Conservation (phyloP, 163 green algal species). For the Prototheca wickerhamii region DNA sequence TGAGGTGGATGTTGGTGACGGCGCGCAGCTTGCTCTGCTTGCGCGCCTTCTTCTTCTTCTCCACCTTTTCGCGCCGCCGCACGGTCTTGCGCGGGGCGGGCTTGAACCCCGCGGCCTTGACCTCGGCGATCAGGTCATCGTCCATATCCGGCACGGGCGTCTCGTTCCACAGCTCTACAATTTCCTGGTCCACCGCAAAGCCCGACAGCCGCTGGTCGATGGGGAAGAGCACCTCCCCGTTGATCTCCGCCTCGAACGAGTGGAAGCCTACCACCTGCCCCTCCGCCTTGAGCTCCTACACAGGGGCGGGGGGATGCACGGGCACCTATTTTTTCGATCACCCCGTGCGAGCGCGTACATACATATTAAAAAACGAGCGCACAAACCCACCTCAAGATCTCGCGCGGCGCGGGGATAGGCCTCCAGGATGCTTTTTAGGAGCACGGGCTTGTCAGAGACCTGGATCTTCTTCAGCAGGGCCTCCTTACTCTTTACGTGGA, state of each 20-base stretch:
- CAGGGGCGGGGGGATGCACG: too few relatives aligned
- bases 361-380: too few relatives aligned
- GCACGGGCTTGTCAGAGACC: not conserved
- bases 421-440: not conserved
- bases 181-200: slow-evolving; percentile 13
- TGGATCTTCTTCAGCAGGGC: slow-evolving; percentile 4
- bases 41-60: slow-evolving; percentile 30
- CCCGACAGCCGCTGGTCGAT: slow-evolving; percentile 15
- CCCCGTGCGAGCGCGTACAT: too few relatives aligned
- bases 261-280: slow-evolving; percentile 8
- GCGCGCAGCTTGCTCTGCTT: slow-evolving; percentile 16
- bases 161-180: slow-evolving; percentile 24
- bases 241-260: slow-evolving; percentile 8
- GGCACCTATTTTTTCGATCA: too few relatives aligned
- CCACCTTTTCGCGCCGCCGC: slow-evolving; percentile 5
- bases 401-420: not conserved
- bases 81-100: slow-evolving; percentile 21
- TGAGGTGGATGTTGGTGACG: slow-evolving; percentile 35
- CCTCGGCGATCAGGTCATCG: slow-evolving; percentile 18
- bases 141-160: slow-evolving; percentile 25
- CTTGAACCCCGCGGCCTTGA: slow-evolving; percentile 12
- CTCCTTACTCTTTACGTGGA: not conserved
- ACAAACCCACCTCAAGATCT: slow-evolving; percentile 4
- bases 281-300: slow-evolving; percentile 6
- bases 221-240: slow-evolving; percentile 27